Percentiles rank a stretch among this genome's conserved stretches.
phyloP scores from a whole-genome alignment of 2,329 filamentous ascomycete species.

The Truncatella angustata region DNA sequence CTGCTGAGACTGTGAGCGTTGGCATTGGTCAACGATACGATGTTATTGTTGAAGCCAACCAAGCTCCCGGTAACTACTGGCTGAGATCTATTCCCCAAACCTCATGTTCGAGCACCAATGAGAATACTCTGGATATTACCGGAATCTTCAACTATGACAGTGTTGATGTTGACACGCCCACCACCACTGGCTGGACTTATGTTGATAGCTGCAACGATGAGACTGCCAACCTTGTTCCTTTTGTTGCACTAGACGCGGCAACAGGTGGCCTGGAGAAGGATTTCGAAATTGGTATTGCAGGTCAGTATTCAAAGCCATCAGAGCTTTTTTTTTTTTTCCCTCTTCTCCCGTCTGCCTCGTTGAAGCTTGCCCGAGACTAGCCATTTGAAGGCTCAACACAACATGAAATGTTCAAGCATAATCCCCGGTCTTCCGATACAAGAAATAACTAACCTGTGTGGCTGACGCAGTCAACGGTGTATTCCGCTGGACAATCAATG shows the following conservation, averaged over 20 bases:
- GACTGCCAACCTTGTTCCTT: slow-evolving; percentile 31
- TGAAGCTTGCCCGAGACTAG: too few relatives aligned
- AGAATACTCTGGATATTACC: slow-evolving; percentile 8
- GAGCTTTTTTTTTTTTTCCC: too few relatives aligned
- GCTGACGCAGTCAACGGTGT: slow-evolving; percentile 26
- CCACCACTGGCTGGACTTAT: slow-evolving; percentile 12
- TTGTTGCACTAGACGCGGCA: slow-evolving; percentile 32
- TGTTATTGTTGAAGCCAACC: slow-evolving; percentile 11
- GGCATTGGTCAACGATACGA: slow-evolving; percentile 36
- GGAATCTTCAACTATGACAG: slow-evolving; percentile 37
- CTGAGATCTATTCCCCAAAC: slow-evolving; percentile 40
- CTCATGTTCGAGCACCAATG: slow-evolving; percentile 30
- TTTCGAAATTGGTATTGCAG: slow-evolving; percentile 26
- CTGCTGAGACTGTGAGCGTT: slow-evolving; percentile 40
- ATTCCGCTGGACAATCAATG: slow-evolving; percentile 49
- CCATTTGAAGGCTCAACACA: too few relatives aligned
- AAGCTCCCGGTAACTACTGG: slow-evolving; percentile 38
- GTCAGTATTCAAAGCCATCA: too few relatives aligned
- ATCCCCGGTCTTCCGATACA: too few relatives aligned
- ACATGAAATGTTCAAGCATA: too few relatives aligned
- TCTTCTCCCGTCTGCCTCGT: too few relatives aligned
- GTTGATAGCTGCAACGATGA: slow-evolving; percentile 33
- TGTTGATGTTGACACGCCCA: slow-evolving; percentile 16
- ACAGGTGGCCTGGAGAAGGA: slow-evolving; percentile 22
- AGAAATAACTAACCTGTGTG: too few relatives aligned